Evolutionary conservation across 1,284 basidiomycete genomes (phyloP).

Genomic region (Gymnopus androsaceus): DNA sequence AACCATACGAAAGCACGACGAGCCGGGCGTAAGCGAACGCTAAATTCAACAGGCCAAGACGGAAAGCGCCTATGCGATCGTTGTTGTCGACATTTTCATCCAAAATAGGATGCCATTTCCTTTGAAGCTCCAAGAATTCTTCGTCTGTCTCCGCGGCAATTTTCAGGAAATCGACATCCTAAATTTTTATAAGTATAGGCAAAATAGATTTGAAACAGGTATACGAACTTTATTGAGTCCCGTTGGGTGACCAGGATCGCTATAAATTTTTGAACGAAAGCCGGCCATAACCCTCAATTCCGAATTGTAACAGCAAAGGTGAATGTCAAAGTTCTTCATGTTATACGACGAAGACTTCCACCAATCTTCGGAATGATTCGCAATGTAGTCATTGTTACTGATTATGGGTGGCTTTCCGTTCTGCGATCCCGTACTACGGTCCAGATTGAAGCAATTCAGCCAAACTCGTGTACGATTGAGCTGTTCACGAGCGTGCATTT

Average conservation of each 20-base stretch:
- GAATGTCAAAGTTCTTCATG: constrained; percentile 73
- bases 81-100: constrained; percentile 48
- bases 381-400: constrained; percentile 71
- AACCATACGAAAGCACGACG: constrained; percentile 70
- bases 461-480: constrained; percentile 86
- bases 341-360: constrained; percentile 70
- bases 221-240: constrained; percentile 57
- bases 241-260: constrained; percentile 72
- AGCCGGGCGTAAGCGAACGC: constrained; percentile 72
- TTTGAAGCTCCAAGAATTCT: constrained; percentile 51
- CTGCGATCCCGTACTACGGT: constrained; percentile 79
- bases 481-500: constrained; percentile 77
- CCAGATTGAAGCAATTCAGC: constrained; percentile 86
- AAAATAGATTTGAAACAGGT: background rate
- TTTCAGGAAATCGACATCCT: constrained; percentile 64
- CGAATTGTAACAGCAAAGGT: constrained; percentile 71
- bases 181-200: too few relatives aligned
- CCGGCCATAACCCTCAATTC: constrained; percentile 64
- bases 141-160: constrained; percentile 72
- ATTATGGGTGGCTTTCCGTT: constrained; percentile 83
- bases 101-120: constrained; percentile 54
- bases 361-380: constrained; percentile 74
- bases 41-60: constrained; percentile 62
- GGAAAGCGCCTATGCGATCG: constrained; percentile 57
- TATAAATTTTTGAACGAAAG: constrained; percentile 69